phyloP scores from a whole-genome alignment of 306 rosid species.

The Inga oerstediana region DNA sequence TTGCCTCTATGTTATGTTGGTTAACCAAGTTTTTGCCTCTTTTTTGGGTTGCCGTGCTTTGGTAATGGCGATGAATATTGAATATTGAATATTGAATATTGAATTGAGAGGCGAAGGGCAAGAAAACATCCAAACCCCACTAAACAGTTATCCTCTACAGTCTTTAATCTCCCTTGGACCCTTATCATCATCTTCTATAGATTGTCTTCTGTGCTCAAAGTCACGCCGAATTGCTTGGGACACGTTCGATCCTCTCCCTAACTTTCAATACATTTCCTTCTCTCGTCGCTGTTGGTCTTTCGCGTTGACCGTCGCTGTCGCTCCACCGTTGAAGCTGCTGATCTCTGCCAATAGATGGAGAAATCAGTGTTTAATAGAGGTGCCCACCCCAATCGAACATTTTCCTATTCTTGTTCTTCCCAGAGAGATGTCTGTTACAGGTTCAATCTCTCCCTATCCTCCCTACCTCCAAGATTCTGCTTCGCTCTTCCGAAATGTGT shows the following conservation, averaged over 20 bases:
- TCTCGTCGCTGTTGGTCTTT: slow-evolving; percentile 21
- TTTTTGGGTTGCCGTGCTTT: no score
- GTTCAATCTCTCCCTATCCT: slow-evolving; percentile 36
- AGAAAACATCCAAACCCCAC: no score
- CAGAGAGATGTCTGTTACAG: slow-evolving; percentile 87
- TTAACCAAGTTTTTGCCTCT: no score
- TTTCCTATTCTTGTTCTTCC: slow-evolving; percentile 48
- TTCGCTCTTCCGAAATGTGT: background rate
- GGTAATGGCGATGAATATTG: no score
- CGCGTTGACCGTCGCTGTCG: slow-evolving; percentile 13
- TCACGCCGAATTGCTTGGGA: slow-evolving; percentile 7
- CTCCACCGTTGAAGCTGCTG: slow-evolving; percentile 20
- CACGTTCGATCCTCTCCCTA: slow-evolving; percentile 27
- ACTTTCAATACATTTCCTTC: background rate
- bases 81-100: no score
- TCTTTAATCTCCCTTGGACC: background rate
- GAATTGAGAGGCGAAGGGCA: no score
- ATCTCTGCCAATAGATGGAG: slow-evolving; percentile 40
- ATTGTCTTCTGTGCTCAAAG: slow-evolving; percentile 15
- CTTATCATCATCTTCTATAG: background rate
- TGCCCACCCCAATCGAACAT: slow-evolving; percentile 34
- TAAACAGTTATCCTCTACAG: background rate
- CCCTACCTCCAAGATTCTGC: slow-evolving; percentile 18
- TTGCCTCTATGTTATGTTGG: no score
- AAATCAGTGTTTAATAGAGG: slow-evolving; percentile 44